A percentile compares a stretch with the other conserved stretches of the same genome.
These are phyloP conservation scores for Massospora cicadina DNA, from an alignment of 371 early-diverging fungal species.

Conservation along the genomic window DNA sequence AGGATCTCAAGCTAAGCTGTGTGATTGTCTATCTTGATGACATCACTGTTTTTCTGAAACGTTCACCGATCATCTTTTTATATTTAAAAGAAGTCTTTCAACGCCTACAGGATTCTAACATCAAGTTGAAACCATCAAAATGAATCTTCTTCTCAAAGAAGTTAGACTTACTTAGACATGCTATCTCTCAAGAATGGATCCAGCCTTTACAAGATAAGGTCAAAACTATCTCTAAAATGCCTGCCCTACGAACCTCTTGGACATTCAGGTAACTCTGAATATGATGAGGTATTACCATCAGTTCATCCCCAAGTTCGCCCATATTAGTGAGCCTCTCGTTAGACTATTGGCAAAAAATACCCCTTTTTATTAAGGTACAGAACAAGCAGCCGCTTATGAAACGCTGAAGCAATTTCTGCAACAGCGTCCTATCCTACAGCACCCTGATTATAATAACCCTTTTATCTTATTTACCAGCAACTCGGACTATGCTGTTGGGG, in stretches of 20 bases:
- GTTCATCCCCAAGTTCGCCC: slow-evolving; percentile 18
- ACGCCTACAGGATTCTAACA: too few species aligned
- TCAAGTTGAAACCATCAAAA: too few species aligned
- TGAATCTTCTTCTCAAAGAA: too few species aligned
- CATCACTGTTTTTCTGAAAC: too few species aligned
- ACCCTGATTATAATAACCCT: slow-evolving; percentile 15
- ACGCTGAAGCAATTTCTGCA: slow-evolving; percentile 12
- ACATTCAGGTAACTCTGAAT: slow-evolving; percentile 18
- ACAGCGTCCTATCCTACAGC: slow-evolving; percentile 13
- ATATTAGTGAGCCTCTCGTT: slow-evolving; percentile 22
- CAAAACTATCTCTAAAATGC: background rate
- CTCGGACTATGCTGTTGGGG: slow-evolving; percentile 18
- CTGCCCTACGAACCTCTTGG: background rate
- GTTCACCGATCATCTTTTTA: too few species aligned
- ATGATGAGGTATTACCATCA: slow-evolving; percentile 19
- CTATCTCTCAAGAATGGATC: too few species aligned
- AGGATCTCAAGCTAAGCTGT: too few species aligned
- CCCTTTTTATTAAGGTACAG: too few species aligned
- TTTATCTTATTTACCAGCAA: slow-evolving; percentile 18
- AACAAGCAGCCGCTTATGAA: slow-evolving; percentile 16
- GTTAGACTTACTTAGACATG: too few species aligned
- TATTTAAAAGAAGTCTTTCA: too few species aligned
- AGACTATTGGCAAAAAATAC: slow-evolving; percentile 17
- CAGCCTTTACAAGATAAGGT: too few species aligned
- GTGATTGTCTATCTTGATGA: too few species aligned